These are phyloP conservation scores for Amanita fuliginea DNA, from an alignment of 768 basidiomycete genomes.

Conservation along the genomic window DNA sequence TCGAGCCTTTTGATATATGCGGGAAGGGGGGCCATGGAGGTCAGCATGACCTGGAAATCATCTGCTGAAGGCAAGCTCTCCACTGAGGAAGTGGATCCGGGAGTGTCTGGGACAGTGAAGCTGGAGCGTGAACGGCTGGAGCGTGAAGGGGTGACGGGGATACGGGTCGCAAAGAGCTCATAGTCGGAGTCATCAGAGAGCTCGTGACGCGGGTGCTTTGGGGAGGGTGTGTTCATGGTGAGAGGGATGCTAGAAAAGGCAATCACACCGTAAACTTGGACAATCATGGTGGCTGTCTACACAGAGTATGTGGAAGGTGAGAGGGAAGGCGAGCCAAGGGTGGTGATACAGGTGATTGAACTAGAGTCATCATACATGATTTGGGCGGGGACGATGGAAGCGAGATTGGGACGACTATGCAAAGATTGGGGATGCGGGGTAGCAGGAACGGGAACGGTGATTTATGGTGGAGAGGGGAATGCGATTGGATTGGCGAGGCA, in stretches of 20 bases:
- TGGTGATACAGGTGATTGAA: conserved; percentile 56
- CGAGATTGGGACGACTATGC: conserved; percentile 39
- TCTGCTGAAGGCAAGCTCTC: conserved; percentile 1
- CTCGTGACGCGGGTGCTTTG: not conserved
- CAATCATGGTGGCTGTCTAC: conserved; percentile 26
- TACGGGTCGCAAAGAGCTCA: not conserved
- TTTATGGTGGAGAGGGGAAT: not conserved
- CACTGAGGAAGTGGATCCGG: not conserved
- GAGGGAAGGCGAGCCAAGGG: conserved; percentile 40
- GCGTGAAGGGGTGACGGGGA: not conserved
- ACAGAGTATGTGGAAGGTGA: conserved; percentile 38
- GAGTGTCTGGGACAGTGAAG: not conserved
- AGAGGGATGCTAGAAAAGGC: not conserved
- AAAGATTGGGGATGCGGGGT: conserved; percentile 80
- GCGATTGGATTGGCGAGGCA: not conserved
- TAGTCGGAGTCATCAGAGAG: not conserved
- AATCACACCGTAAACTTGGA: not conserved
- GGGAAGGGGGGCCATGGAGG: conserved; percentile 6
- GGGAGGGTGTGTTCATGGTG: not conserved
- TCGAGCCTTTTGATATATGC: conserved; percentile 15
- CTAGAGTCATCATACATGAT: conserved; percentile 73
- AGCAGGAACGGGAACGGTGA: conserved; percentile 20
- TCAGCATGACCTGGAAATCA: conserved; percentile 9
- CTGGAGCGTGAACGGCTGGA: not conserved
- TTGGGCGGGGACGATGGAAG: conserved; percentile 62